Percentiles rank a stretch among this genome's conserved stretches.
Evolutionary conservation across 1,284 basidiomycete species (phyloP).

Genomic region (Trichosporon sp.): DNA sequence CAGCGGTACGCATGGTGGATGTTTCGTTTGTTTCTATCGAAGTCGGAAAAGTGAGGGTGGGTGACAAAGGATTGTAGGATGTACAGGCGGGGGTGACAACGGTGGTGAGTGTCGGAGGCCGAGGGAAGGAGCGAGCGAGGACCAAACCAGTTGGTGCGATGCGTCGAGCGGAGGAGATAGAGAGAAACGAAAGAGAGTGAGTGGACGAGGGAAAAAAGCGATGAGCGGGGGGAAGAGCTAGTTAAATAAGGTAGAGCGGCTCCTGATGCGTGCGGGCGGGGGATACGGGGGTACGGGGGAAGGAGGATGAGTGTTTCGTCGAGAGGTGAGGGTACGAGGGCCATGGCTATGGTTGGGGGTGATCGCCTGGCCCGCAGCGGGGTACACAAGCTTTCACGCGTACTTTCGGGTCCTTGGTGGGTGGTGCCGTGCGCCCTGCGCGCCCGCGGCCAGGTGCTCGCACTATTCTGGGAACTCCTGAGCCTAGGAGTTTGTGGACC

Average conservation of each 20-base stretch:
- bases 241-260: neutral
- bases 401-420: neutral
- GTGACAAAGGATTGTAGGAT: conserved; percentile 3
- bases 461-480: neutral
- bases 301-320: neutral
- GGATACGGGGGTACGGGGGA: too few species aligned
- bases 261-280: neutral
- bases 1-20: neutral
- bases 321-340: neutral
- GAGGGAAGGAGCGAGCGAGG: neutral
- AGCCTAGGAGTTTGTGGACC: neutral
- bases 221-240: neutral
- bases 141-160: neutral
- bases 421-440: neutral
- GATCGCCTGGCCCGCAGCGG: neutral
- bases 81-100: neutral
- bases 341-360: neutral
- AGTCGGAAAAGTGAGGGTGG: neutral
- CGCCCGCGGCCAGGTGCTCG: neutral
- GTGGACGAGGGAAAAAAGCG: neutral
- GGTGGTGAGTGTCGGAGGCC: neutral
- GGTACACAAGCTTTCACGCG: neutral
- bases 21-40: neutral
- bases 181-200: neutral
- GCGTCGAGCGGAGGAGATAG: neutral